These are phyloP conservation scores for Thermomucor indicae-seudaticae DNA, from an alignment of 371 early-diverging fungal species.

Conservation along the genomic window DNA sequence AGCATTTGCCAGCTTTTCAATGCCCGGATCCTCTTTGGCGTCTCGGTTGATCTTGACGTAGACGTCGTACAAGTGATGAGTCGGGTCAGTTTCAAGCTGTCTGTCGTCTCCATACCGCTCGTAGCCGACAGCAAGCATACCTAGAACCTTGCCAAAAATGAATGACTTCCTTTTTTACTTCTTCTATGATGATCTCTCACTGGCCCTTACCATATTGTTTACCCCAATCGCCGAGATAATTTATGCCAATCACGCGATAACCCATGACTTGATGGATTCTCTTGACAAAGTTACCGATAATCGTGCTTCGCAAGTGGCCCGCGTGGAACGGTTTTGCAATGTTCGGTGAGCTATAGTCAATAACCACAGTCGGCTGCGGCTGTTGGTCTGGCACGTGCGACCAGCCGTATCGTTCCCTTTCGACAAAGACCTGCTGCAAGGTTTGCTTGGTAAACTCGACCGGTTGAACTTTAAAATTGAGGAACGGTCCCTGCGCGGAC, in stretches of 20 bases:
- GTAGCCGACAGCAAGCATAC: constrained; percentile 94
- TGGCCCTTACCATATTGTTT: constrained; percentile 88
- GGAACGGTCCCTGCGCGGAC: constrained; percentile 63
- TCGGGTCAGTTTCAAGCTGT: constrained; percentile 80
- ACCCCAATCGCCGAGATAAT: constrained; percentile 99
- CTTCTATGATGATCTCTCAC: neutral
- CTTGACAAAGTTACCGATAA: constrained; percentile 95
- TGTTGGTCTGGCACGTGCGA: constrained; percentile 3
- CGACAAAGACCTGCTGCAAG: constrained; percentile 41
- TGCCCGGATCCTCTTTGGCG: constrained; percentile 51
- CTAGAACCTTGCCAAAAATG: constrained; percentile 10
- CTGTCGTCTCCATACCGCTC: constrained; percentile 78
- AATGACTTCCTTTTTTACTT: neutral
- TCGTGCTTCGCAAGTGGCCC: constrained; percentile 98
- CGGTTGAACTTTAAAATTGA: constrained; percentile 68
- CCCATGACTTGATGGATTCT: constrained; percentile 86
- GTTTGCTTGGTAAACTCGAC: constrained; percentile 45
- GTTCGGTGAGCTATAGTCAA: constrained; percentile 98
- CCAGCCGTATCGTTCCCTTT: constrained; percentile 31
- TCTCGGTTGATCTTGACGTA: constrained; percentile 89
- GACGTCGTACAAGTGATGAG: constrained; percentile 92
- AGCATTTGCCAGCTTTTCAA: constrained; percentile 76
- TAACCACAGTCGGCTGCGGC: constrained; percentile 53
- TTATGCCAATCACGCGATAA: constrained; percentile 84
- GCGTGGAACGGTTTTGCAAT: constrained; percentile 99